Evolutionary conservation across 169 alveolate species (phyloP).

Genomic region (Eimeria zaria): DNA sequence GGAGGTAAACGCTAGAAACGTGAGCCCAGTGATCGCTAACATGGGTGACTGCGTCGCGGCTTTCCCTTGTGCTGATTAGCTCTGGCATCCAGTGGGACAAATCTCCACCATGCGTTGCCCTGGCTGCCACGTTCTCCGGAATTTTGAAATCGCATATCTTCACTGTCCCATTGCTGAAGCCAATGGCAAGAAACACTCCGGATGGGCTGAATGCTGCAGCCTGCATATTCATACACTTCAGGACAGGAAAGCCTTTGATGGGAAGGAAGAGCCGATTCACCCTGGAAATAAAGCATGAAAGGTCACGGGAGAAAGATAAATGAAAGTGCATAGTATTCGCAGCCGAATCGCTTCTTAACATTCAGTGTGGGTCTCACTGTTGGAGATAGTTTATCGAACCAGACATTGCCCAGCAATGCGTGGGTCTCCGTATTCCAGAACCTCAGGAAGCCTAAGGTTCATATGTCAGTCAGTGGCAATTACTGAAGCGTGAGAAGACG

Average conservation of each 20-base stretch:
- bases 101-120: not conserved
- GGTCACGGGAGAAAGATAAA: not conserved
- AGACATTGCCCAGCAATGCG: slow-evolving; percentile 43
- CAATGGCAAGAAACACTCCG: slow-evolving; percentile 51
- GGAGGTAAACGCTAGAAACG: not conserved
- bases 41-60: slow-evolving; percentile 80
- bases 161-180: slow-evolving; percentile 76
- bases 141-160: slow-evolving; percentile 52
- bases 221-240: not conserved
- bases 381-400: slow-evolving; percentile 82
- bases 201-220: slow-evolving; percentile 38
- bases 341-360: not conserved
- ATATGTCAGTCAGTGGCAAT: not conserved
- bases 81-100: slow-evolving; percentile 32
- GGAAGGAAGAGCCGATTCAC: not conserved
- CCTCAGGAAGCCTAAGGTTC: slow-evolving; percentile 67
- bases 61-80: slow-evolving; percentile 67
- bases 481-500: not conserved
- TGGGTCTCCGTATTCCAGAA: slow-evolving; percentile 79
- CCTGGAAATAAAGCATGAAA: not conserved
- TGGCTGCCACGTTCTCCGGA: not conserved
- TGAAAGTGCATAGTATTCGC: not conserved
- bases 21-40: slow-evolving; percentile 33
- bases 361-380: slow-evolving; percentile 19
- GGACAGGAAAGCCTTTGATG: not conserved